Conservation (phyloP, 371 early-diverging fungal genomes). For the Parasitella parasitica region DNA sequence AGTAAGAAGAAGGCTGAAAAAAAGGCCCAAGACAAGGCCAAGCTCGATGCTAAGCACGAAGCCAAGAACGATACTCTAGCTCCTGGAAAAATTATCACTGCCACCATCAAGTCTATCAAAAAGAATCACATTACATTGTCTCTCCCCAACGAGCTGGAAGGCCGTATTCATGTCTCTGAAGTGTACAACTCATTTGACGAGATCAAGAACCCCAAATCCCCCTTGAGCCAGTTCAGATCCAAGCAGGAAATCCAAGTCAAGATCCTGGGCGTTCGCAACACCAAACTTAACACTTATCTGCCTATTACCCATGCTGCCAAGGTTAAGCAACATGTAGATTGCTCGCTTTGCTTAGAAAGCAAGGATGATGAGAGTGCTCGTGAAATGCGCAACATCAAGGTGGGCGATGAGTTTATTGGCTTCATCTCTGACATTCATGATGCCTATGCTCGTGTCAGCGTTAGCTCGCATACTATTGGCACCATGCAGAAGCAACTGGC, state of each 20-base stretch:
- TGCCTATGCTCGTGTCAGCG: constrained; percentile 42
- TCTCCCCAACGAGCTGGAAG: constrained; percentile 66
- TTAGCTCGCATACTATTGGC: constrained; percentile 47
- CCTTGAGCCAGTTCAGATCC: constrained; percentile 34
- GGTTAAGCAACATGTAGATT: constrained; percentile 20
- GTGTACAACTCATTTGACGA: constrained; percentile 46
- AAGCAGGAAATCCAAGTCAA: constrained; percentile 54
- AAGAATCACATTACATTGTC: constrained; percentile 59
- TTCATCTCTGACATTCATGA: constrained; percentile 56
- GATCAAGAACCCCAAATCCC: constrained; percentile 40
- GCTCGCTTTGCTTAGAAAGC: constrained; percentile 26
- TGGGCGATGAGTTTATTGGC: constrained; percentile 53
- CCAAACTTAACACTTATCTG: constrained; percentile 58
- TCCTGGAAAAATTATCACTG: constrained; percentile 58
- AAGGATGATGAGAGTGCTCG: constrained; percentile 6
- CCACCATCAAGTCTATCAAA: constrained; percentile 54
- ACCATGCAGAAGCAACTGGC: constrained; percentile 46
- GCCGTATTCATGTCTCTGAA: constrained; percentile 69
- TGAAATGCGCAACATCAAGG: constrained; percentile 41
- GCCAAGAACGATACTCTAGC: constrained; percentile 55
- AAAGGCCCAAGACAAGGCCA: constrained; percentile 27
- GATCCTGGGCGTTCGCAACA: constrained; percentile 65
- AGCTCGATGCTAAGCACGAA: constrained; percentile 21
- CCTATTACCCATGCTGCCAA: constrained; percentile 57
- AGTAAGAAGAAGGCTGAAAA: constrained; percentile 35